Evolutionary conservation across 1,284 basidiomycete genomes (phyloP).

Genomic region (Melampsora larici-populina): DNA sequence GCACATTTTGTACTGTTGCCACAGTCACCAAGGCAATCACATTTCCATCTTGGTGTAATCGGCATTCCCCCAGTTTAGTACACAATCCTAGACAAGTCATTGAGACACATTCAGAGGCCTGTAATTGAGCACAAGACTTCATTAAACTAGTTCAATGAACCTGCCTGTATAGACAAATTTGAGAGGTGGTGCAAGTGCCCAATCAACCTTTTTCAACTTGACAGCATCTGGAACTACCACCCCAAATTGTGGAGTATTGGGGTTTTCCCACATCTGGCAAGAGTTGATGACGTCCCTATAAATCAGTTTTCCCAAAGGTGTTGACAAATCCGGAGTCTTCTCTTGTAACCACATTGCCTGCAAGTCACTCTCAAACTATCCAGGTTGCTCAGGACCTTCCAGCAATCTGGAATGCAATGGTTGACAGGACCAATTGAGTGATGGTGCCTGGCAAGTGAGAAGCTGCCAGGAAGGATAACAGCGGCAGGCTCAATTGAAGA

Average conservation of each 20-base stretch:
- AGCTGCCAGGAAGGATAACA: not conserved
- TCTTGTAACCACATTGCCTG: slow-evolving; percentile 21
- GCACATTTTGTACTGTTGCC: slow-evolving; percentile 21
- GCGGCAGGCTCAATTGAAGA: no score
- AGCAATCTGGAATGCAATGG: slow-evolving; percentile 13
- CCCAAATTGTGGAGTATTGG: slow-evolving; percentile 11
- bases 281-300: slow-evolving; percentile 32
- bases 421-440: slow-evolving; percentile 18
- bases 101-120: not conserved
- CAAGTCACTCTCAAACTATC: slow-evolving; percentile 13
- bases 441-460: slow-evolving; percentile 9
- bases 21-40: slow-evolving; percentile 35
- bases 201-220: slow-evolving; percentile 14
- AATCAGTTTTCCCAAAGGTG: slow-evolving; percentile 19
- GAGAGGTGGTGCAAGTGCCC: slow-evolving; percentile 24
- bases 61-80: slow-evolving; percentile 27
- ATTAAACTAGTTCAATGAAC: not conserved
- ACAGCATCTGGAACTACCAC: slow-evolving; percentile 31
- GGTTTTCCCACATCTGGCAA: slow-evolving; percentile 40
- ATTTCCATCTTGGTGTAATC: slow-evolving; percentile 29
- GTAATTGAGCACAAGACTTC: not conserved
- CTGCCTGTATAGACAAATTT: slow-evolving; percentile 37
- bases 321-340: slow-evolving; percentile 33
- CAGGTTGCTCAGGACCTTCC: slow-evolving; percentile 33
- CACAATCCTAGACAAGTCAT: slow-evolving; percentile 2